Percentiles rank a stretch among this genome's conserved stretches.
Conservation (phyloP, 345 rosid species). For the Camelina laxa region DNA sequence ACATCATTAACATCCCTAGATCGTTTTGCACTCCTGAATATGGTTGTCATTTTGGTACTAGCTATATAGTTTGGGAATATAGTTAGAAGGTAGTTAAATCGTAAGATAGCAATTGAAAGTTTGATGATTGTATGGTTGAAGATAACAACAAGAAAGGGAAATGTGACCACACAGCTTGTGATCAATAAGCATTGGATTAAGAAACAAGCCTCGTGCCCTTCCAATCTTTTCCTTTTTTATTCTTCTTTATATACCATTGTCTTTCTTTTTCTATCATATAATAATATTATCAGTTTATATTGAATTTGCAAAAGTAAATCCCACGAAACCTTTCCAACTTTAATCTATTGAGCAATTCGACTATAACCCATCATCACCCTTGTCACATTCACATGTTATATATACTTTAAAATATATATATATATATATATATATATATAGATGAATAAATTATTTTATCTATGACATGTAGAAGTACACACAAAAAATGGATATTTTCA, state of each 20-base stretch:
- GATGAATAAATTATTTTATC: no score
- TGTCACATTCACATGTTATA: conserved; percentile 41
- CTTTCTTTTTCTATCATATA: conserved; percentile 29
- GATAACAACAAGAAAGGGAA: conserved; percentile 27
- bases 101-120: conserved; percentile 8
- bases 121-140: conserved; percentile 34
- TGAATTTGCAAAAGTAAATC: conserved; percentile 42
- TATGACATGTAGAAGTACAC: no score
- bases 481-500: no score
- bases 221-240: conserved; percentile 38
- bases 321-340: conserved; percentile 51
- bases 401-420: no score
- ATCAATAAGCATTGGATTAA: conserved; percentile 42
- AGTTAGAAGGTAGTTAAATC: conserved; percentile 34
- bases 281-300: background rate
- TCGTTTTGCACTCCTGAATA: conserved; percentile 13
- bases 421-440: no score
- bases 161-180: conserved; percentile 46
- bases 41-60: conserved; percentile 35
- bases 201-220: conserved; percentile 52
- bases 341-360: conserved; percentile 37
- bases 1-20: conserved; percentile 20
- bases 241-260: conserved; percentile 35
- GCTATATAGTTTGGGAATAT: conserved; percentile 34
- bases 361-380: conserved; percentile 42